These are phyloP conservation scores for Tricholoma flavovirens DNA, from an alignment of 768 basidiomycete species.

Conservation along the genomic window DNA sequence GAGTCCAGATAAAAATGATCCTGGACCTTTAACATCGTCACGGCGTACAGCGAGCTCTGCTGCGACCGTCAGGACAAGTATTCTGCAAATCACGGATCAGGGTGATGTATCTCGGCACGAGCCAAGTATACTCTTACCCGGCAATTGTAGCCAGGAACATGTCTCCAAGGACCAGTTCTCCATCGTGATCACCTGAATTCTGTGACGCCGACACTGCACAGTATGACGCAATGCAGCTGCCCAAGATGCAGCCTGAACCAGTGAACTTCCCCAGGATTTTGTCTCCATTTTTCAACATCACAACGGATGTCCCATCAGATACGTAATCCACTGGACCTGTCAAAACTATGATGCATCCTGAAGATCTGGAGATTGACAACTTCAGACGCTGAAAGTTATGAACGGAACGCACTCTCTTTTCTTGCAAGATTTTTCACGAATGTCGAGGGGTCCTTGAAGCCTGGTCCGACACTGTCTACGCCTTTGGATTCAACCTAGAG, in stretches of 20 bases:
- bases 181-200: conserved; percentile 25
- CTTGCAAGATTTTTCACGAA: conserved; percentile 68
- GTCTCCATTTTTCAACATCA: conserved; percentile 73
- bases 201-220: conserved; percentile 58
- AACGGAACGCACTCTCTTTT: conserved; percentile 57
- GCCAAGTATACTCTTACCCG: conserved; percentile 47
- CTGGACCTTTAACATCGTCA: conserved; percentile 50
- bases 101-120: not conserved
- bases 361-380: not conserved
- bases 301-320: conserved; percentile 69
- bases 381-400: not conserved
- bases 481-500: conserved; percentile 67
- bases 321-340: conserved; percentile 81
- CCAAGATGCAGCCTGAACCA: conserved; percentile 84
- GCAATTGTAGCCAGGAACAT: conserved; percentile 72
- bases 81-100: conserved; percentile 26
- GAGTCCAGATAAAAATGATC: conserved; percentile 58
- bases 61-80: conserved; percentile 56
- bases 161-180: conserved; percentile 62
- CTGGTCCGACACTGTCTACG: conserved; percentile 78
- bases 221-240: conserved; percentile 73
- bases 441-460: conserved; percentile 66
- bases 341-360: conserved; percentile 77
- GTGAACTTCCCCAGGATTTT: conserved; percentile 73
- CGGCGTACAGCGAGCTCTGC: conserved; percentile 52